Percentiles rank a stretch among this genome's conserved stretches.
Evolutionary conservation across 2,329 filamentous ascomycete species (phyloP).

Genomic region (Diplocarpon rosae): DNA sequence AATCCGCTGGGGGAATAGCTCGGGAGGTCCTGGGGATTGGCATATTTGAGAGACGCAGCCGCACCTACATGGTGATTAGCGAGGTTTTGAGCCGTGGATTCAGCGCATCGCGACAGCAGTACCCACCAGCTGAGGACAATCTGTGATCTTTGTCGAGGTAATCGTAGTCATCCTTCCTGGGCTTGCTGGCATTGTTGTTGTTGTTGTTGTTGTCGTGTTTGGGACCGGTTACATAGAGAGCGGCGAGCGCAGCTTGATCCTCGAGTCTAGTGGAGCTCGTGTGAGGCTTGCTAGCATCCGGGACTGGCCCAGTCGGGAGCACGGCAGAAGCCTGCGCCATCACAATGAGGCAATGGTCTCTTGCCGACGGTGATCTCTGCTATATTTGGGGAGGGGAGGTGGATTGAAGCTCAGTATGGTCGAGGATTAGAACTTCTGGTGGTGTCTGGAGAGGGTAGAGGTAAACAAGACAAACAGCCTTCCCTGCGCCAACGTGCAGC

Average conservation of each 20-base stretch:
- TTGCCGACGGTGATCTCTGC: neutral
- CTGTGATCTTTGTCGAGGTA: constrained; percentile 40
- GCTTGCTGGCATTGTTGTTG: neutral
- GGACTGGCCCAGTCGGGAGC: constrained; percentile 11
- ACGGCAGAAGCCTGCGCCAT: constrained; percentile 11
- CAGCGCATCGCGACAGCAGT: constrained; percentile 1
- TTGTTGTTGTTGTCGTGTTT: constrained; percentile 24
- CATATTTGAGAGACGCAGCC: constrained; percentile 56
- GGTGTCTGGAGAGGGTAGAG: too few relatives aligned
- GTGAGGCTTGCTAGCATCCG: constrained; percentile 13
- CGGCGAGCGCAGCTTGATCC: constrained; percentile 46
- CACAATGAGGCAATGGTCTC: neutral
- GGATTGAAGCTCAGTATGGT: neutral
- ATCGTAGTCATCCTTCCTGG: constrained; percentile 12
- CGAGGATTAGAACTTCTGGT: too few relatives aligned
- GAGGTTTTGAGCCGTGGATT: constrained; percentile 6
- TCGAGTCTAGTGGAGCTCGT: constrained; percentile 25
- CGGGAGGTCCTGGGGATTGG: constrained; percentile 60
- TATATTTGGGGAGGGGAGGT: neutral
- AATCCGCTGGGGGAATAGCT: constrained; percentile 62
- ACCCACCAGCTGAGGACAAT: constrained; percentile 45
- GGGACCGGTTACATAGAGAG: constrained; percentile 39
- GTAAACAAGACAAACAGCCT: too few relatives aligned
- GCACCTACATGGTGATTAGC: constrained; percentile 34
- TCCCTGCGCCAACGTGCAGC: too few relatives aligned